Evolutionary conservation across 192 early-diverging fungal genomes (phyloP).

Genomic region (Linnemannia exigua): DNA sequence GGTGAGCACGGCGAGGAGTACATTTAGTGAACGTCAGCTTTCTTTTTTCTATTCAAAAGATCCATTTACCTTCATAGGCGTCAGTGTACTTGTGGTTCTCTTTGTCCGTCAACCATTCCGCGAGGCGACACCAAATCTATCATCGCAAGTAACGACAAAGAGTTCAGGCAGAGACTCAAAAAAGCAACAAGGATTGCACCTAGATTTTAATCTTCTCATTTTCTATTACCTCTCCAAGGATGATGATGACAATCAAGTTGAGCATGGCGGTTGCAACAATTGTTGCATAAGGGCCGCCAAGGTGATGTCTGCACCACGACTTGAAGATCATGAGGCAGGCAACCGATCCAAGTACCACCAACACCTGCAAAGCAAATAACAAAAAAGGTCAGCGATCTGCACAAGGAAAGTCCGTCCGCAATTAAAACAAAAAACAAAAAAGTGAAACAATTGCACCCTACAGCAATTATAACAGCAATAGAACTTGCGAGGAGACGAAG

Average conservation of each 20-base stretch:
- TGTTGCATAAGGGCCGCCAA: slow-evolving; percentile 37
- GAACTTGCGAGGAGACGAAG: slow-evolving; percentile 26
- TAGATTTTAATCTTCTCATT: no score
- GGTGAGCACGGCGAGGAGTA: no score
- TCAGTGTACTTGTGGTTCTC: slow-evolving; percentile 64
- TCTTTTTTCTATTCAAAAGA: not conserved
- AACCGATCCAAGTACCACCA: slow-evolving; percentile 55
- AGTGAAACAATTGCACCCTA: no score
- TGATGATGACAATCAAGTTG: slow-evolving; percentile 62
- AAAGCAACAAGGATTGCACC: not conserved
- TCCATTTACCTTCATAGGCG: slow-evolving; percentile 57
- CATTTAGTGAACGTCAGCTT: no score
- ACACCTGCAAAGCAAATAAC: not conserved
- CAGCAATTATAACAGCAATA: slow-evolving; percentile 24
- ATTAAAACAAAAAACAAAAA: not conserved
- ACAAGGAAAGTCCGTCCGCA: not conserved
- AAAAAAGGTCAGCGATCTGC: not conserved
- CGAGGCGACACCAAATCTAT: slow-evolving; percentile 42
- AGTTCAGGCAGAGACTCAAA: slow-evolving; percentile 27
- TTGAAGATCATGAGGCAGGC: slow-evolving; percentile 55
- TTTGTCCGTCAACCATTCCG: slow-evolving; percentile 54
- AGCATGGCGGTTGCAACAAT: slow-evolving; percentile 53
- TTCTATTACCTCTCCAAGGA: slow-evolving; percentile 63
- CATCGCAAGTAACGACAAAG: not conserved
- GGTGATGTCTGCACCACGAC: slow-evolving; percentile 42